These are phyloP conservation scores for Plasmodium vivax DNA, from an alignment of 169 alveolate species.

Conservation along the genomic window DNA sequence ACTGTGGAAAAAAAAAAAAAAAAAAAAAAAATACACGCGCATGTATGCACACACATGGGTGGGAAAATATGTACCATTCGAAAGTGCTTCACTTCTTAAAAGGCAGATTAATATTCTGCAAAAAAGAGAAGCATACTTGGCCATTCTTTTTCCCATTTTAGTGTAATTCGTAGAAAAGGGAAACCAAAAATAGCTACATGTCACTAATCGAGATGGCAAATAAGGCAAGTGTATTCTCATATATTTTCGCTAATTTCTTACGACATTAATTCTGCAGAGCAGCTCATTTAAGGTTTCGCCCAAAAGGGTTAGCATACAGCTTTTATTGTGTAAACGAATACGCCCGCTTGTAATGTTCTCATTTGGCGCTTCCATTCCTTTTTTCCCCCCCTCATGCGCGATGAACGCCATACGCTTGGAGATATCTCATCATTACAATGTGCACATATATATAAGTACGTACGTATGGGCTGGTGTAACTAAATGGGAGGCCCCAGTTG, in stretches of 20 bases:
- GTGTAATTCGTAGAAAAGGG: background rate
- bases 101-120: background rate
- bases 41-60: background rate
- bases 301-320: background rate
- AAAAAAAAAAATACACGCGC: background rate
- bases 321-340: background rate
- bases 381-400: background rate
- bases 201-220: background rate
- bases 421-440: background rate
- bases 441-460: background rate
- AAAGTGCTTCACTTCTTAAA: background rate
- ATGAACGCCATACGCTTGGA: background rate
- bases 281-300: background rate
- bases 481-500: background rate
- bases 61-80: background rate
- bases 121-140: background rate
- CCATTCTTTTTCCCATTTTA: background rate
- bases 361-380: background rate
- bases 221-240: background rate
- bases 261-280: background rate
- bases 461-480: background rate
- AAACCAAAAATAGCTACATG: background rate
- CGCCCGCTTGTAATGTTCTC: background rate
- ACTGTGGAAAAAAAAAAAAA: background rate
- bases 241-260: background rate